Evolutionary conservation across 441 rosid species (phyloP).

Genomic region (Syzygium syzygioides): DNA sequence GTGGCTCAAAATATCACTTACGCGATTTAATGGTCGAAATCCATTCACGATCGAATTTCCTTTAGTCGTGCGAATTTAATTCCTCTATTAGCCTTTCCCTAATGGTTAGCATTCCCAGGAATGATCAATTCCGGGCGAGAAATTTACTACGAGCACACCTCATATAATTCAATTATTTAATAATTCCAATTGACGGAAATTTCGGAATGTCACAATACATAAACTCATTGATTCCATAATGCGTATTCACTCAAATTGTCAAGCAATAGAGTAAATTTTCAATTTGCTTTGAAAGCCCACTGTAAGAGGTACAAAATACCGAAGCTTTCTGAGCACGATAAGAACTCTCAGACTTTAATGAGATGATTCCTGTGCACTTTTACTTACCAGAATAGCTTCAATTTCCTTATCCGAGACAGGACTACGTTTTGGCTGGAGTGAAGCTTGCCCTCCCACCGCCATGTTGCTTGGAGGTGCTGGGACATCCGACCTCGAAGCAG

Average conservation of each 20-base stretch:
- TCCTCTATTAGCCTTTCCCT: too few relatives aligned
- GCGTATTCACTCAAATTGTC: not conserved
- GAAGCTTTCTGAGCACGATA: not conserved
- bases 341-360: not conserved
- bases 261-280: not conserved
- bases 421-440: conserved; percentile 84
- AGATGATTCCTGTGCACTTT: not conserved
- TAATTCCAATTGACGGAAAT: too few relatives aligned
- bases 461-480: conserved; percentile 57
- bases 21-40: too few relatives aligned
- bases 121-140: too few relatives aligned
- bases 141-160: too few relatives aligned
- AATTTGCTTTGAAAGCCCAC: not conserved
- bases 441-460: conserved; percentile 78
- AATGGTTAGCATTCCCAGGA: too few relatives aligned
- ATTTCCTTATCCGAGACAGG: conserved; percentile 80
- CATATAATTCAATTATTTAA: too few relatives aligned
- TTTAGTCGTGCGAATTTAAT: too few relatives aligned
- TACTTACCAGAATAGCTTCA: conserved; percentile 64
- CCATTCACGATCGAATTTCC: too few relatives aligned
- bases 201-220: too few relatives aligned
- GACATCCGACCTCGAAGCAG: conserved; percentile 44
- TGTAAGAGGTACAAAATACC: not conserved
- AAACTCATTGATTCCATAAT: not conserved
- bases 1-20: too few relatives aligned